Evolutionary conservation across 2,329 filamentous ascomycete species (phyloP).

Genomic region (Magnaporthiopsis incrustans): DNA sequence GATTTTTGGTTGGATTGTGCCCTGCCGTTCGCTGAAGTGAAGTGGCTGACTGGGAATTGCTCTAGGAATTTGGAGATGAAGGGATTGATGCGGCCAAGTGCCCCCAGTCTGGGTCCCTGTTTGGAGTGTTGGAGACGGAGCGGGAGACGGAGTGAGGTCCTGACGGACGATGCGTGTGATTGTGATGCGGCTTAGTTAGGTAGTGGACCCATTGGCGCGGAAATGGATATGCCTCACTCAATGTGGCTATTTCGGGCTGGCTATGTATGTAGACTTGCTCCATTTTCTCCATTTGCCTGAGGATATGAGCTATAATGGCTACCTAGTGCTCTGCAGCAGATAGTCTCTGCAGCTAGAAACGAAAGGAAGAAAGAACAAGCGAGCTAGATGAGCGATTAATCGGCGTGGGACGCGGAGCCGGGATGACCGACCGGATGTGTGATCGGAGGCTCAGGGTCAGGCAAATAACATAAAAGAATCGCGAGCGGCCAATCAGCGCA

Average conservation of each 20-base stretch:
- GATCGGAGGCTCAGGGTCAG: conserved; percentile 1
- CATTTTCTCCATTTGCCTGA: background rate
- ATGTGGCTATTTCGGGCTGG: background rate
- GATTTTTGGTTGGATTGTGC: background rate
- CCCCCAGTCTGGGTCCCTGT: conserved; percentile 14
- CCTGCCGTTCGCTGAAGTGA: background rate
- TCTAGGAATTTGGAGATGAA: conserved; percentile 16
- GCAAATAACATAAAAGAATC: conserved; percentile 4
- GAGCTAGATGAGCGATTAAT: background rate
- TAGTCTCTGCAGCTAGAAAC: background rate
- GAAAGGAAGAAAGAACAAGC: background rate
- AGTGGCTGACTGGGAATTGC: background rate
- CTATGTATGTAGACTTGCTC: background rate
- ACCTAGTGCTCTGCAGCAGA: too few species aligned
- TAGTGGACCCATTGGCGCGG: background rate
- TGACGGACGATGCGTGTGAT: background rate
- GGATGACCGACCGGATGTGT: background rate
- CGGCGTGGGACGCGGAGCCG: background rate
- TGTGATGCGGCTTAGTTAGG: background rate
- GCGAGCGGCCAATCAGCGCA: background rate
- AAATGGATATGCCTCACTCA: background rate
- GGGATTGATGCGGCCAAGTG: conserved; percentile 5
- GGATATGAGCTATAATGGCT: background rate
- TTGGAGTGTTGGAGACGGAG: conserved; percentile 18
- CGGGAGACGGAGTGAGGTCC: conserved; percentile 13